Percentiles rank a stretch among this genome's conserved stretches.
Conservation (phyloP, 1,139 yeast genomes). For the Kodamaea fungicola region DNA sequence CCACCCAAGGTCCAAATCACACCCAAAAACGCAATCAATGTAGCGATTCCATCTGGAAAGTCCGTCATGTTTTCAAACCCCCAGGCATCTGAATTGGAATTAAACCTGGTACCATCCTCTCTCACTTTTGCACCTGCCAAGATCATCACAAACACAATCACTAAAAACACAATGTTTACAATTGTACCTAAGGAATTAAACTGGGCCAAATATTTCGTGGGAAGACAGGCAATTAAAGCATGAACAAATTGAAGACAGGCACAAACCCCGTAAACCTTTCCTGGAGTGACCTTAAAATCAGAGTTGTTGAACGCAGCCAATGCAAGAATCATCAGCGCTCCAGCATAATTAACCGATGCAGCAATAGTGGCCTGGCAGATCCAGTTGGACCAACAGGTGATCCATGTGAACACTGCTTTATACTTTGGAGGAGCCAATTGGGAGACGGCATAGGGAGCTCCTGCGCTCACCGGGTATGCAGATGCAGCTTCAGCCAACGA, state of each 20-base stretch:
- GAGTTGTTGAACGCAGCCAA: conserved; percentile 31
- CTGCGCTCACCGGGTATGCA: conserved; percentile 48
- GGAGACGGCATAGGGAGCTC: conserved; percentile 47
- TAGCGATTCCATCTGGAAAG: conserved; percentile 62
- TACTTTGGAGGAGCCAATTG: conserved; percentile 54
- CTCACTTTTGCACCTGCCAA: conserved; percentile 51
- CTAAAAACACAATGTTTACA: conserved; percentile 49
- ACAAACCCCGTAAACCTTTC: conserved; percentile 20
- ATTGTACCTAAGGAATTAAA: conserved; percentile 55
- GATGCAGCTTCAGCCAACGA: conserved; percentile 47
- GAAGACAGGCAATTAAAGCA: conserved; percentile 46
- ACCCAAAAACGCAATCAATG: conserved; percentile 60
- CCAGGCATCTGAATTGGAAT: conserved; percentile 54
- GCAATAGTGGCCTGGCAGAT: conserved; percentile 53
- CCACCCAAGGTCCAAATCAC: conserved; percentile 79
- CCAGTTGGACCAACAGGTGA: conserved; percentile 33
- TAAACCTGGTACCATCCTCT: conserved; percentile 40
- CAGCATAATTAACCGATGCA: conserved; percentile 63
- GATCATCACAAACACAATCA: conserved; percentile 54
- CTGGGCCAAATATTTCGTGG: conserved; percentile 55
- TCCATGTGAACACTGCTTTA: conserved; percentile 49
- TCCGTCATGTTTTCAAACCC: conserved; percentile 56
- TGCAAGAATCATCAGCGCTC: conserved; percentile 61
- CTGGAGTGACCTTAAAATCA: conserved; percentile 15
- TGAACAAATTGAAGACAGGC: conserved; percentile 50